Evolutionary conservation across 2,329 filamentous ascomycete genomes (phyloP), one percentile per base, ranked within the genome.

Genomic region (Nectriaceae sp.): DNA sequence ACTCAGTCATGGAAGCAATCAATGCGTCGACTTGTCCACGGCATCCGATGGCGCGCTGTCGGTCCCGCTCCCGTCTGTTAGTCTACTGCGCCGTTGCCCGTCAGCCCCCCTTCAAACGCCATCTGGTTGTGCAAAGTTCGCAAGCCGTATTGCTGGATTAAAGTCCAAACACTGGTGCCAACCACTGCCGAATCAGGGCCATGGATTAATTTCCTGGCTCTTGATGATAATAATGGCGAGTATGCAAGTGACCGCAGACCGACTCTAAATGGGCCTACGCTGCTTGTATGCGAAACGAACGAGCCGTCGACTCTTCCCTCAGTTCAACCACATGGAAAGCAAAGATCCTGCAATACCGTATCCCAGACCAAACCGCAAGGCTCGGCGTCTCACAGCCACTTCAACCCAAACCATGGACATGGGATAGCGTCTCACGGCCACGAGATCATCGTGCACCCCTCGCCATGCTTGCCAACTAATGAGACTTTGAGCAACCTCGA

Each of bases 371-470:
- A n/a, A n/a, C n/a, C n/a, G n/a, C n/a, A n/a, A n/a, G n/a, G n/a
- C n/a, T n/a, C n/a, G n/a, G 22, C 31, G 21, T 46, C 6, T 22
- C 46, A 47, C 46, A 16, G 24, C 33, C 18, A 21, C 29, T 35
- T 38, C 31, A 24, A 31, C 33, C 37, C 38, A 33, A 47, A 31
- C 20, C 42, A 38, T 35, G 38, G 42, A 11, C n/a, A 21, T 44
- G 45, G 45, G 38, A 42, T 42, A 35, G 26, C n/a, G 45, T 46
- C 44, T 40, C 26, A 43, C 48, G 24, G 18, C 37, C 37, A 51
- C 33, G 40, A 39, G 40, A 37, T 24, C 5, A 26, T 15, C 20
- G 36, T 46, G 24, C 15, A 46, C 18, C 46, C 31, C 15, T 43
- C 37, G 35, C 40, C 40, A 37, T 37, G 31, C 31, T 29, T 26